These are phyloP conservation scores for Dactylis glomerata DNA, from an alignment of 176 grass and related monocot genomes.

Conservation along the genomic window DNA sequence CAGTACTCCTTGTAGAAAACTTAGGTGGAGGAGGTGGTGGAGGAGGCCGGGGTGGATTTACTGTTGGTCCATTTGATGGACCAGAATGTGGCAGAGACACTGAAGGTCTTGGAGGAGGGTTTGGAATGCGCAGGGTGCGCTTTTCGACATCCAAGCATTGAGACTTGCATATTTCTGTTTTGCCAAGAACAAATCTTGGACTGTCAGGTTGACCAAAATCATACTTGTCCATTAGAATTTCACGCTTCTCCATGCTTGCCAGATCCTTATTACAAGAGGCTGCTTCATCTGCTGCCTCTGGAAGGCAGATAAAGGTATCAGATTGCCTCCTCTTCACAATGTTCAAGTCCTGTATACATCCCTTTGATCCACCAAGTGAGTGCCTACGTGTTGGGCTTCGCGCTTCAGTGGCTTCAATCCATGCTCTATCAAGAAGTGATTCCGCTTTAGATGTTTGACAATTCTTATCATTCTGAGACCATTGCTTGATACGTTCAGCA, in stretches of 20 bases:
- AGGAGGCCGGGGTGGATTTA: conserved; percentile 58
- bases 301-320: conserved; percentile 81
- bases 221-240: conserved; percentile 54
- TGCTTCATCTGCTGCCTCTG: conserved; percentile 50
- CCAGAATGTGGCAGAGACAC: conserved; percentile 46
- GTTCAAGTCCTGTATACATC: conserved; percentile 50
- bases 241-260: conserved; percentile 44
- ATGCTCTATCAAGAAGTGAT: conserved; percentile 67
- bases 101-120: conserved; percentile 94
- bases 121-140: conserved; percentile 76
- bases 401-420: conserved; percentile 61
- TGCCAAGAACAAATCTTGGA: conserved; percentile 62
- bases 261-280: conserved; percentile 45
- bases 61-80: conserved; percentile 45
- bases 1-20: conserved; percentile 58
- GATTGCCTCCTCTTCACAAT: conserved; percentile 82
- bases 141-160: conserved; percentile 72
- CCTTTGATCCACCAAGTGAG: conserved; percentile 78
- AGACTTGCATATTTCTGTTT: conserved; percentile 61
- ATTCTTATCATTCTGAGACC: conserved; percentile 59
- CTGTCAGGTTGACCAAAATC: conserved; percentile 63
- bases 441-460: conserved; percentile 48
- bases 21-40: conserved; percentile 76
- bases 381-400: conserved; percentile 71
- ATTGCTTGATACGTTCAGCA: conserved; percentile 56